Conservation (phyloP, 768 basidiomycete species). For the Coprinellus micaceus region DNA sequence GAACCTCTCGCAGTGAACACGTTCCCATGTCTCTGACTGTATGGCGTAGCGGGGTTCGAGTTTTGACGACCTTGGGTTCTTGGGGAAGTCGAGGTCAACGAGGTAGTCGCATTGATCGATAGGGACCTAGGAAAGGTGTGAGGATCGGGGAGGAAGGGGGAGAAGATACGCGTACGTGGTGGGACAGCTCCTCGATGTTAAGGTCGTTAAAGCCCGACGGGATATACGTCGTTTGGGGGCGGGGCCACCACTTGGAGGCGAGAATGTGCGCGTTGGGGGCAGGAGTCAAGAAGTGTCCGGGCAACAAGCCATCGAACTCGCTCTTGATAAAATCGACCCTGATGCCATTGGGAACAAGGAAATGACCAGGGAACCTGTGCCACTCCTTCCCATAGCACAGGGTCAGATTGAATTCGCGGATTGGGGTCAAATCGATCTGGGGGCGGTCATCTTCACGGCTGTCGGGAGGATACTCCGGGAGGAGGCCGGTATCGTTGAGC, state of each 20-base stretch:
- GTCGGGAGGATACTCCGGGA: slow-evolving; percentile 42
- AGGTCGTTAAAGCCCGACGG: slow-evolving; percentile 79
- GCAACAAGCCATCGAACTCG: slow-evolving; percentile 86
- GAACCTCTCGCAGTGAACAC: slow-evolving; percentile 76
- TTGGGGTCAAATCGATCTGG: slow-evolving; percentile 61
- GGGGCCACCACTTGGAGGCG: slow-evolving; percentile 41
- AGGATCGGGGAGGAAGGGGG: slow-evolving; percentile 4
- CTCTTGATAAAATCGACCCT: slow-evolving; percentile 88
- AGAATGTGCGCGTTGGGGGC: background rate
- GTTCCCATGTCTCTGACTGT: slow-evolving; percentile 71
- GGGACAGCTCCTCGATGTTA: slow-evolving; percentile 73
- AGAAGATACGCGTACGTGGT: slow-evolving; percentile 55
- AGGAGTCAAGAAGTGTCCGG: slow-evolving; percentile 62
- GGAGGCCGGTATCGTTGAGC: slow-evolving; percentile 66
- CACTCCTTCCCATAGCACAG: slow-evolving; percentile 94
- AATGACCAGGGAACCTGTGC: slow-evolving; percentile 91
- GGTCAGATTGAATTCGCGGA: slow-evolving; percentile 66
- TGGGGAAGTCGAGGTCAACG: slow-evolving; percentile 85
- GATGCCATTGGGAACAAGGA: slow-evolving; percentile 79
- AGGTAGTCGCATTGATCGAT: slow-evolving; percentile 81
- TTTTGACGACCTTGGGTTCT: slow-evolving; percentile 47
- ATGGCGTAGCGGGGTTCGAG: slow-evolving; percentile 80
- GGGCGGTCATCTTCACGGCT: slow-evolving; percentile 38
- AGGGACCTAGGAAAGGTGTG: slow-evolving; percentile 50
- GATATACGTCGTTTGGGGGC: slow-evolving; percentile 58